A percentile compares a stretch with the other conserved stretches of the same genome.
These are phyloP conservation scores for Nepenthes gracilis DNA, from an alignment of 148 eudicot species.

Conservation along the genomic window DNA sequence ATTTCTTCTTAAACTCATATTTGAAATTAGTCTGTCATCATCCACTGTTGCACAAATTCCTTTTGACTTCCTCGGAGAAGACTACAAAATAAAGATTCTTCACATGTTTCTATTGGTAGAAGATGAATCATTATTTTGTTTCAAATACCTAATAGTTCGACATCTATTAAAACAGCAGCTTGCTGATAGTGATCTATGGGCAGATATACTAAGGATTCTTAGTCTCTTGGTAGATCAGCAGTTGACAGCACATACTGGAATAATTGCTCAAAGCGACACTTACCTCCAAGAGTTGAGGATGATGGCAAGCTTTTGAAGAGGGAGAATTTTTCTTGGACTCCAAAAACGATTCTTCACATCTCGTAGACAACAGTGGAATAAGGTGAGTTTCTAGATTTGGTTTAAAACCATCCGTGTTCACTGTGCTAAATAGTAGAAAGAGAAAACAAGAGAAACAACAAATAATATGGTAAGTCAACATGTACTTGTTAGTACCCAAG, in stretches of 20 bases:
- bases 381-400: constrained; percentile 96
- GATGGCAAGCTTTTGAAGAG: constrained; percentile 50
- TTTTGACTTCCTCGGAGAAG: no score
- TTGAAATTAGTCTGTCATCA: no score
- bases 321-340: constrained; percentile 40
- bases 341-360: constrained; percentile 31
- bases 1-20: no score
- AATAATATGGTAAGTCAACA: not conserved
- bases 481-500: no score
- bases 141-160: no score
- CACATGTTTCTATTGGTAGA: no score
- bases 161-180: no score
- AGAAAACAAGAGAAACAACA: not conserved
- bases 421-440: constrained; percentile 44
- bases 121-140: no score
- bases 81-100: no score
- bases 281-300: constrained; percentile 86
- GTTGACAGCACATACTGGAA: not conserved
- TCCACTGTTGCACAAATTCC: no score
- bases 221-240: not conserved
- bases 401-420: constrained; percentile 89
- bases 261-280: constrained; percentile 5
- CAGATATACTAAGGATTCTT: no score
- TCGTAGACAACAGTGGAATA: constrained; percentile 66
- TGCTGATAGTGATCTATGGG: no score